A percentile compares a stretch with the other conserved stretches of the same genome.
Evolutionary conservation across 768 basidiomycete species (phyloP).

Genomic region (Amanita fuliginea): DNA sequence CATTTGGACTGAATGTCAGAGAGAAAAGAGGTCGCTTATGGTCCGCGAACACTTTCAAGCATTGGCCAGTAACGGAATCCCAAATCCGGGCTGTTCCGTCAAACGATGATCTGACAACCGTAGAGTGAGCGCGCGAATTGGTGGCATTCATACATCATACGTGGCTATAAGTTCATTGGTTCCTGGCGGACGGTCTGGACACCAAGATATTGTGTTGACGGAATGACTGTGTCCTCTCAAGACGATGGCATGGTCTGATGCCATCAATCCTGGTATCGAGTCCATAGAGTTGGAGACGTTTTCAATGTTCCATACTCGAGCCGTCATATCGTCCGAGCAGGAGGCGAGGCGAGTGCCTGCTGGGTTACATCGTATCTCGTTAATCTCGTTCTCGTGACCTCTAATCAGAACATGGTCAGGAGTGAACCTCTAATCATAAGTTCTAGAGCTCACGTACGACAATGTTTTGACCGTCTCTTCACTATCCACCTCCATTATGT

Average conservation of each 20-base stretch:
- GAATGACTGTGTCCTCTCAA: conserved; percentile 57
- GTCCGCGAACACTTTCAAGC: conserved; percentile 59
- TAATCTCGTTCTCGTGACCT: conserved; percentile 70
- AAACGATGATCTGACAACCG: conserved; percentile 52
- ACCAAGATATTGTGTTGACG: conserved; percentile 63
- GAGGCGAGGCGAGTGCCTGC: conserved; percentile 61
- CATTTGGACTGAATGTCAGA: conserved; percentile 65
- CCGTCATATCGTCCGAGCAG: conserved; percentile 74
- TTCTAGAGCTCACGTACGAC: conserved; percentile 29
- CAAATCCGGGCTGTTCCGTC: conserved; percentile 75
- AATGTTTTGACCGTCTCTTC: conserved; percentile 49
- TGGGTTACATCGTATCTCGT: conserved; percentile 62
- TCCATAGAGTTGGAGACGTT: conserved; percentile 26
- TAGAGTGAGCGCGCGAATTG: conserved; percentile 3
- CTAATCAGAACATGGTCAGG: conserved; percentile 22
- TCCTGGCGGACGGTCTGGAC: conserved; percentile 35
- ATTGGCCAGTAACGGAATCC: conserved; percentile 71
- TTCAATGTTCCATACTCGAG: conserved; percentile 65
- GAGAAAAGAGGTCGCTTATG: conserved; percentile 67
- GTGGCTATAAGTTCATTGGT: conserved; percentile 60
- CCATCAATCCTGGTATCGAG: conserved; percentile 29
- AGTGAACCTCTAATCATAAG: not conserved
- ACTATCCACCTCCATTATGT: conserved; percentile 46
- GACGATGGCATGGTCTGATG: conserved; percentile 26
- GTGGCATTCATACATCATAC: conserved; percentile 27